Base-by-base conservation (phyloP, 192 early-diverging fungal species). In the Diversispora eburnea region DNA sequence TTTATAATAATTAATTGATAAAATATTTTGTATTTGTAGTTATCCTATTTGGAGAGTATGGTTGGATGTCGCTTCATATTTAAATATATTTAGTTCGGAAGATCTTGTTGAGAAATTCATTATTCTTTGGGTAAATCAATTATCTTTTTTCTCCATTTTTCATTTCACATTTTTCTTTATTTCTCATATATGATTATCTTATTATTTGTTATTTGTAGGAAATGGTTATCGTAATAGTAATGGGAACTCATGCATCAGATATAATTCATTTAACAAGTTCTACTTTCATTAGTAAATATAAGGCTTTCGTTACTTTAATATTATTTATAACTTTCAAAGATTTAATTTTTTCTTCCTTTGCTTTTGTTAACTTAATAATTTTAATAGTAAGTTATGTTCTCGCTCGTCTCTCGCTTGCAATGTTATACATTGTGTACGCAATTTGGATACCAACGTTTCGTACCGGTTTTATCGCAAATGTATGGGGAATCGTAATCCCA, bases 61-160 rank as follows among this genome's bases (percentile, higher is more conserved):
- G 75, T 0, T 22, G 5, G 75, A 76, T 63, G 43, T 71, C 5
- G 13, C 22, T 20, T 0, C 10, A 15, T 71, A 68, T 46, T 51
- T 76, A 20, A 76, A 76, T 56, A n/a, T 70, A 0, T 76, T 55
- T 52, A 64, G 55, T n/a, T 76, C 75, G 19, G 75, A 76, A 5
- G 75, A 76, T 72, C 33, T 76, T 33, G 10, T 76, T 62, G 71
- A 76, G 19, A 76, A 76, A 43, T 69, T 76, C 43, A 8, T 76
- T 12, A 1, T 76, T 19, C 62, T 76, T 7, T 76, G 69, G 69
- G 75, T 72, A 76, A 48, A 33, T n/a, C 7, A 17, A 6, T 3
- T 6, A 19, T 3, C 12, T 15, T 12, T n/a, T 43, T 5, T 13
- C 5, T 12, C 5, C 3, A 7, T 9, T 33, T 9, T 42, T 41